Base-by-base conservation (phyloP, 1,284 basidiomycete genomes). In the Pyrrhoderma lamaoense region DNA sequence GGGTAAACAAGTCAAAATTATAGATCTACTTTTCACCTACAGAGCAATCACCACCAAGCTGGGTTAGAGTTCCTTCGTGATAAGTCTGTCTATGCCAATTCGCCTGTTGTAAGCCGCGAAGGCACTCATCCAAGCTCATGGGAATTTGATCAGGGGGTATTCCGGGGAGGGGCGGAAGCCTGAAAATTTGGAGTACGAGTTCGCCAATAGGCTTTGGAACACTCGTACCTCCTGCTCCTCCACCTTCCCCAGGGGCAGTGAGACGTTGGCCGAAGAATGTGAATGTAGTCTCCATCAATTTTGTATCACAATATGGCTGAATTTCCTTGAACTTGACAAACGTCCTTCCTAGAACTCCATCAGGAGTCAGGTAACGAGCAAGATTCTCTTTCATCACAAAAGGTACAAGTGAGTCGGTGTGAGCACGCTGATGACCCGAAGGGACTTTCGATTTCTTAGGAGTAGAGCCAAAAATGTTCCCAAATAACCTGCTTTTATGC, bases 31-130 rank as follows among this genome's bases (percentile, higher is more conserved):
- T 45, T 51, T 38, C 9, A 68, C 86, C 65, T 66, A 94, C 93
- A 53, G 70, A 77, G 64, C 93, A 96, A 67, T 96, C 95, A n/a
- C 93, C 95, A 3, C 95, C 95, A 55, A 79, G 80, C 70, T 99
- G 95, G 11, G 95, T 99, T 60, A 99, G 67, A 0, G 83, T 85
- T n/a, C 94, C 93, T 65, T 94, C 86, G 67, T 88, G 89, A 64
- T 94, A 93, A 44, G 88, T 88, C 53, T 86, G 78, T 68, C 93
- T 90, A 64, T 95, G 92, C 93, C 93, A 96, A 39, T 82, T 81
- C 53, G 92, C 83, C 61, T 93, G 82, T 53, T 89, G 73, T 61
- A 99, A 72, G 0, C 94, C 93, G n/a, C 87, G 77, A 60, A 87
- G 77, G 60, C 91, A 93, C 63, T 97, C 95, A 53, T 95, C 93